phyloP scores from a whole-genome alignment of 2,329 filamentous ascomycete species.

The Ophiostoma novo-ulmi region DNA sequence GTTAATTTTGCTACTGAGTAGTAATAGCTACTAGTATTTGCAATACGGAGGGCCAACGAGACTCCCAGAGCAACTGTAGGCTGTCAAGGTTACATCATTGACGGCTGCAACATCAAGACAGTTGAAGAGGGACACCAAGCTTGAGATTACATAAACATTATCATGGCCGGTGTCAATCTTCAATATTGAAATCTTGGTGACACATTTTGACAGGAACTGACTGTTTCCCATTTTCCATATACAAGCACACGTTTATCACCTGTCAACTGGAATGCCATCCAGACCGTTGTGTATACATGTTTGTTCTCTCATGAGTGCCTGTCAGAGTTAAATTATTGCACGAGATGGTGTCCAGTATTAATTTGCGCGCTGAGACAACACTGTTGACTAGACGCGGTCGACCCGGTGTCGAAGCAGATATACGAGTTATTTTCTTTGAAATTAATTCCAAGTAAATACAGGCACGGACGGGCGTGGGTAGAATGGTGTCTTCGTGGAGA shows the following conservation, averaged over 20 bases:
- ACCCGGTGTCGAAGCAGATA: background rate
- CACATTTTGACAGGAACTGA: background rate
- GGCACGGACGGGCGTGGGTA: too few species aligned
- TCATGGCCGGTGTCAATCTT: background rate
- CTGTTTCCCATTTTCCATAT: too few species aligned
- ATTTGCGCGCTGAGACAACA: constrained; percentile 8
- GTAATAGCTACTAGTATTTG: too few species aligned
- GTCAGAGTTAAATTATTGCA: background rate
- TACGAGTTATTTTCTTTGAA: background rate
- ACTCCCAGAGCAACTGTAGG: background rate
- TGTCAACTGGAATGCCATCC: background rate
- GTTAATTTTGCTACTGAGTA: too few species aligned
- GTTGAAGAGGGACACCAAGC: background rate
- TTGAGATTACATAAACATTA: background rate
- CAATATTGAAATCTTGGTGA: background rate
- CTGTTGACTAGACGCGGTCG: background rate
- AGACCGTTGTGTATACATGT: background rate
- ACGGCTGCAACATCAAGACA: constrained; percentile 5
- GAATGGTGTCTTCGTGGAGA: too few species aligned
- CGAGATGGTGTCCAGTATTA: constrained; percentile 8
- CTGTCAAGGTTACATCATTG: constrained; percentile 4
- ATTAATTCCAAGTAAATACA: too few species aligned
- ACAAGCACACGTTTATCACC: background rate
- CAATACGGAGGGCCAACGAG: too few species aligned
- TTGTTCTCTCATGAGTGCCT: background rate